Evolutionary conservation across 352 stramenopile genomes (phyloP).

Genomic region (Pythium myriotylum): DNA sequence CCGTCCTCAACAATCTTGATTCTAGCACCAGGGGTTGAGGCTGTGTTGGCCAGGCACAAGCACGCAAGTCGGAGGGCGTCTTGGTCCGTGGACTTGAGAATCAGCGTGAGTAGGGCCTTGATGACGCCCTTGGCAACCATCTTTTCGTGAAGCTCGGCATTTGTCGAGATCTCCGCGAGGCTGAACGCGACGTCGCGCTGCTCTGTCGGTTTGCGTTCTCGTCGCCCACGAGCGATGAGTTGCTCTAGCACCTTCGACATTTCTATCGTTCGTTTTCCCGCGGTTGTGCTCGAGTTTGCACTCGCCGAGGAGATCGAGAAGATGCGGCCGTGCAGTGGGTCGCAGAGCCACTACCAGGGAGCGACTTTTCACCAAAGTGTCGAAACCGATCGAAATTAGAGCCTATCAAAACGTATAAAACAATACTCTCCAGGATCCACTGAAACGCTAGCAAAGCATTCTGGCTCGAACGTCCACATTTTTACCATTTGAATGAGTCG

Average conservation of each 20-base stretch:
- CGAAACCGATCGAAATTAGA: too few relatives aligned
- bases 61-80: conserved; percentile 94
- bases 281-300: background rate
- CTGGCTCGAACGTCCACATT: too few relatives aligned
- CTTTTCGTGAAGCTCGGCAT: conserved; percentile 91
- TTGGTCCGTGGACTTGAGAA: conserved; percentile 90
- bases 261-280: background rate
- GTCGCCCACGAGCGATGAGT: conserved; percentile 94
- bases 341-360: too few relatives aligned
- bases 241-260: conserved; percentile 96
- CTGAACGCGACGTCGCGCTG: conserved; percentile 96
- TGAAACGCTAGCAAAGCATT: too few relatives aligned
- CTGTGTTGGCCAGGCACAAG: conserved; percentile 95
- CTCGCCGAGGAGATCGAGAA: background rate
- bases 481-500: background rate
- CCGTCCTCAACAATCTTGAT: conserved; percentile 95
- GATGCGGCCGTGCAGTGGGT: background rate
- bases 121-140: conserved; percentile 96
- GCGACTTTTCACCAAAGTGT: too few relatives aligned
- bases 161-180: conserved; percentile 95
- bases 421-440: too few relatives aligned
- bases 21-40: conserved; percentile 84
- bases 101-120: conserved; percentile 90
- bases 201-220: conserved; percentile 93
- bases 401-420: too few relatives aligned